phyloP scores from a whole-genome alignment of 768 basidiomycete genomes.

The Crepidotus variabilis region DNA sequence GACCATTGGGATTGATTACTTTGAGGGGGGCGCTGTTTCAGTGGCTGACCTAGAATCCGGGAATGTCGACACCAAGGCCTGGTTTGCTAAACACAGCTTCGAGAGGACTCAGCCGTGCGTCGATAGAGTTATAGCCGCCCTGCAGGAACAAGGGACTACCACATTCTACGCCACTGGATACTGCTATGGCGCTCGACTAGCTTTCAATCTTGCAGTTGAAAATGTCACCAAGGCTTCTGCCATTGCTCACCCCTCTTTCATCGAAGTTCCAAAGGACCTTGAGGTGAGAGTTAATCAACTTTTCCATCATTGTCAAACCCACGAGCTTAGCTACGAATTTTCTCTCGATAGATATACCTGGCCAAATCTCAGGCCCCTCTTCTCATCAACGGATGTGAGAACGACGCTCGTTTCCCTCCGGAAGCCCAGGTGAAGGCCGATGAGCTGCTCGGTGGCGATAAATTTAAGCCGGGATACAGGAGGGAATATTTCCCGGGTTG shows the following conservation, averaged over 20 bases:
- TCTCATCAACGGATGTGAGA: slow-evolving; percentile 64
- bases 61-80: slow-evolving; percentile 34
- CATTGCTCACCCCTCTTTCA: slow-evolving; percentile 60
- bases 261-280: slow-evolving; percentile 56
- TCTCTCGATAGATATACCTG: slow-evolving; percentile 40
- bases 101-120: slow-evolving; percentile 42
- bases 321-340: not conserved
- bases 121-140: slow-evolving; percentile 51
- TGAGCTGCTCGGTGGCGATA: slow-evolving; percentile 41
- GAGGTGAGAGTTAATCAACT: slow-evolving; percentile 32
- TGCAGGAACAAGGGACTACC: slow-evolving; percentile 58
- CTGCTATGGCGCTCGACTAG: slow-evolving; percentile 69
- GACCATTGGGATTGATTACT: slow-evolving; percentile 39
- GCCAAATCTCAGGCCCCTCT: slow-evolving; percentile 46
- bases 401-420: slow-evolving; percentile 47
- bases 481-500: slow-evolving; percentile 44
- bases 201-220: slow-evolving; percentile 61
- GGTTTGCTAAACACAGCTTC: slow-evolving; percentile 40
- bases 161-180: slow-evolving; percentile 60
- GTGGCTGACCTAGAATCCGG: slow-evolving; percentile 27
- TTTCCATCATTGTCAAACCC: not conserved
- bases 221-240: slow-evolving; percentile 44
- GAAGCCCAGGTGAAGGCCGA: slow-evolving; percentile 44
- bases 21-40: slow-evolving; percentile 38
- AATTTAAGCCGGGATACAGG: slow-evolving; percentile 47